Base-by-base conservation (phyloP, 2,329 filamentous ascomycete species). In the Fusarium ramigenum region DNA sequence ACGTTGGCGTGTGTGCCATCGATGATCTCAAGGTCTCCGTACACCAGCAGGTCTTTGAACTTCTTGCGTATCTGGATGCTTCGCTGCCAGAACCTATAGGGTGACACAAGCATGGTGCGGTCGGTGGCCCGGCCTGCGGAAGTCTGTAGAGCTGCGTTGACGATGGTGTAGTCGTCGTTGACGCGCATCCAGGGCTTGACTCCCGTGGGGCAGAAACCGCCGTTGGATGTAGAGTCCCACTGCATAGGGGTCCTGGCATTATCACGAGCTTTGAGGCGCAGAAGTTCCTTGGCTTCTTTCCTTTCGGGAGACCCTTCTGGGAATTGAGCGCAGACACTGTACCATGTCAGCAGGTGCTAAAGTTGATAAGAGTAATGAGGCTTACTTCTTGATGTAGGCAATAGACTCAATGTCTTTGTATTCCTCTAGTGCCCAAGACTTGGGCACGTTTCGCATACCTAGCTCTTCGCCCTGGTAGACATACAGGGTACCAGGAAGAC, bases 381-480 rank as follows among this genome's bases (percentile, higher is more conserved):
- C 61, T 50, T 43, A 61, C 61, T 61, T 61, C 9, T 63, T 49
- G 36, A 44, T 61, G n/a, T 61, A 63, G 11, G n/a, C 14, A 7
- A 82, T 7, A 79, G 87, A 66, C 54, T 85, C 81, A 10, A 86
- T 82, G 62, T 86, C 82, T 10, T 84, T 79, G 65, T 85, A 85
- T 47, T 85, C 90, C 59, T 92, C 88, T 9, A 92, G 88, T 25
- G 85, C 85, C 85, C 89, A 89, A 0, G 84, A 82, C 9, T 81
- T 81, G 0, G 91, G 89, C 7, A 89, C 84, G 72, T 92, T 92
- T 19, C 88, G 83, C 81, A 89, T 88, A 4, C 90, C 91, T 14
- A 92, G 84, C 75, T 93, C 91, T 76, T 93, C 89, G 32, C 91
- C 91, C 76, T 93, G 90, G 77, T 92, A 92, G 4, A 93, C 82